Evolutionary conservation across 2,329 filamentous ascomycete species (phyloP).

Genomic region (Sporothrix inflata): DNA sequence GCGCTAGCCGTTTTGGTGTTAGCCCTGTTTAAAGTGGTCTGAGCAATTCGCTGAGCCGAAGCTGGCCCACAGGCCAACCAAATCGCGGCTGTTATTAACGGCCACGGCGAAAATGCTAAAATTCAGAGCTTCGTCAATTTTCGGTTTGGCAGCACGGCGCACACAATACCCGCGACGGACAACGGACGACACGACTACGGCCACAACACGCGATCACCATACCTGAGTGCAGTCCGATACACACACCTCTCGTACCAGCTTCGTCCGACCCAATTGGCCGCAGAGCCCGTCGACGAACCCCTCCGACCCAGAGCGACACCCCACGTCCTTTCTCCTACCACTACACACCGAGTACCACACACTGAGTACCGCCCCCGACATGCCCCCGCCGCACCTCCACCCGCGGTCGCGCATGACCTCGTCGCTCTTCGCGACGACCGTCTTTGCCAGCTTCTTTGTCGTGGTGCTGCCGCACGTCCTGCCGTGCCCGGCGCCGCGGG

Average conservation of each 20-base stretch:
- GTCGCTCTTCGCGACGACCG: slow-evolving; percentile 91
- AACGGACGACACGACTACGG: background rate
- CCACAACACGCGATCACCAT: background rate
- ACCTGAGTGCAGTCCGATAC: background rate
- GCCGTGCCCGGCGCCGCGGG: slow-evolving; percentile 83
- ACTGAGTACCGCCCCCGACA: slow-evolving; percentile 43
- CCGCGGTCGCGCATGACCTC: slow-evolving; percentile 91
- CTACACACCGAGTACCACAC: background rate
- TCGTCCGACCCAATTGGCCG: background rate
- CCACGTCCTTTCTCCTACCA: too few relatives aligned
- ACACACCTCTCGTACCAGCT: background rate
- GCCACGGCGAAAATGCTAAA: slow-evolving; percentile 7
- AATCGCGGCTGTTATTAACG: slow-evolving; percentile 26
- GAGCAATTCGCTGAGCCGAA: slow-evolving; percentile 11
- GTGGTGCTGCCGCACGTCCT: slow-evolving; percentile 88
- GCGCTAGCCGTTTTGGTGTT: background rate
- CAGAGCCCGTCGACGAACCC: background rate
- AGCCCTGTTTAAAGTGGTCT: background rate
- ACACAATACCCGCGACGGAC: background rate
- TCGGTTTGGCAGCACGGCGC: background rate
- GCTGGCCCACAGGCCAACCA: slow-evolving; percentile 29
- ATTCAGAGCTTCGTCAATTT: slow-evolving; percentile 9
- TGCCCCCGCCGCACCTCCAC: slow-evolving; percentile 88
- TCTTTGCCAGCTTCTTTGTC: slow-evolving; percentile 87
- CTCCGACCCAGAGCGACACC: too few relatives aligned